Evolutionary conservation across 2,329 filamentous ascomycete genomes (phyloP).

Genomic region (Leptodontidium sp.): DNA sequence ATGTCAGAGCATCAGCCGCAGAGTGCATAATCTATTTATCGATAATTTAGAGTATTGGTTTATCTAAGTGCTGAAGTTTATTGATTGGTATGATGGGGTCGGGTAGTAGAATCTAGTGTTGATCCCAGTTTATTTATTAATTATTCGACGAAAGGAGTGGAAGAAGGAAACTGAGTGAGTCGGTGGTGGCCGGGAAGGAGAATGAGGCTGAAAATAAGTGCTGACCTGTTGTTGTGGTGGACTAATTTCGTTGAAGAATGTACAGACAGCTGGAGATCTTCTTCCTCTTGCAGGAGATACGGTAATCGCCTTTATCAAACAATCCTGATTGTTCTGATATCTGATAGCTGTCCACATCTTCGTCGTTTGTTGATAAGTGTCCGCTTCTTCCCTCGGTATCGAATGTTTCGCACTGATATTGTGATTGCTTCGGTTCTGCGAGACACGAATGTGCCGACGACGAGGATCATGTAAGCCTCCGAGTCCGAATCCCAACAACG

Average conservation of each 20-base stretch:
- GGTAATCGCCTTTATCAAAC: background rate
- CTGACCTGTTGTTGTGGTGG: background rate
- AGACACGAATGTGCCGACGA: conserved; percentile 10
- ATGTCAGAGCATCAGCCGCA: background rate
- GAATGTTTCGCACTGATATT: conserved; percentile 5
- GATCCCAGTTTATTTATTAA: no score
- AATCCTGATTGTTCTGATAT: conserved; percentile 6
- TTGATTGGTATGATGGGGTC: background rate
- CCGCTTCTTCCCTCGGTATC: conserved; percentile 12
- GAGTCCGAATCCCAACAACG: conserved; percentile 6
- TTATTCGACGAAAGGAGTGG: no score
- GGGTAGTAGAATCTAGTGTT: no score
- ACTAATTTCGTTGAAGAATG: background rate
- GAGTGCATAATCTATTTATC: conserved; percentile 3
- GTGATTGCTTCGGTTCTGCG: conserved; percentile 7
- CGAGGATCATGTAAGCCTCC: conserved; percentile 8
- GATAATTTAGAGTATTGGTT: background rate
- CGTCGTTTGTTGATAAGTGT: background rate
- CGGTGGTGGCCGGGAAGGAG: no score
- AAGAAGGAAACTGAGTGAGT: background rate
- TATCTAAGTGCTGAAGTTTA: conserved; percentile 1
- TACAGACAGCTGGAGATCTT: background rate
- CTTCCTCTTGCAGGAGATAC: background rate
- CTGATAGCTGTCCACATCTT: background rate
- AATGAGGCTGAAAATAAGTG: no score